phyloP scores from a whole-genome alignment of 1,284 basidiomycete species.

The Meira nashicola region DNA sequence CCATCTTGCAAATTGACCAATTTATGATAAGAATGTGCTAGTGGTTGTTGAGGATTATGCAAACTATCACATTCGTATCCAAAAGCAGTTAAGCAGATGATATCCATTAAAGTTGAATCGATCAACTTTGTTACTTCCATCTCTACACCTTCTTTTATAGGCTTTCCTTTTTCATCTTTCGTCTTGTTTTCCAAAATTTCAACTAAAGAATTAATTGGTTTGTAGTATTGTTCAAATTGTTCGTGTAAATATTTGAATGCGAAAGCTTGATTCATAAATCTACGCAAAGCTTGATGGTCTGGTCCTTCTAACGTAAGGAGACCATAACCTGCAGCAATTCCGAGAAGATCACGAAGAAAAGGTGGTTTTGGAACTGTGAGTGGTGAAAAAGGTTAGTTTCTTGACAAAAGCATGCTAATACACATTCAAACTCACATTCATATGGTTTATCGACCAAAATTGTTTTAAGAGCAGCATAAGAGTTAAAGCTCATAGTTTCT shows the following conservation, averaged over 20 bases:
- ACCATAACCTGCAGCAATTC: slow-evolving; percentile 33
- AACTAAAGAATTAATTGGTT: slow-evolving; percentile 28
- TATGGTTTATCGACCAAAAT: slow-evolving; percentile 8
- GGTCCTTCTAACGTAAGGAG: slow-evolving; percentile 33
- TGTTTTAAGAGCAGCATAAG: slow-evolving; percentile 9
- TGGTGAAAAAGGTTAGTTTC: background rate
- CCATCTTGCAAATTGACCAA: slow-evolving; percentile 40
- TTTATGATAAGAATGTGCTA: slow-evolving; percentile 40
- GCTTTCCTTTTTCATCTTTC: slow-evolving; percentile 13
- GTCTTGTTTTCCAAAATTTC: slow-evolving; percentile 28
- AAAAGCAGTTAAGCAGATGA: slow-evolving; percentile 43
- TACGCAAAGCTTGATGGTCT: slow-evolving; percentile 34
- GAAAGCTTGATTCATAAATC: slow-evolving; percentile 42
- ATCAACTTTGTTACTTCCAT: slow-evolving; percentile 38
- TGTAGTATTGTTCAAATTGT: slow-evolving; percentile 39
- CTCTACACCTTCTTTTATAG: slow-evolving; percentile 17
- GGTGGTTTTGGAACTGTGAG: slow-evolving; percentile 22
- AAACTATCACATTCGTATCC: slow-evolving; percentile 40
- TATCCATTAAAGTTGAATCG: slow-evolving; percentile 44
- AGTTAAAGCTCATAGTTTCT: slow-evolving; percentile 5
- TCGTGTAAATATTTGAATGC: slow-evolving; percentile 32
- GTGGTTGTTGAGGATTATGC: slow-evolving; percentile 27
- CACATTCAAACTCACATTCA: slow-evolving; percentile 9
- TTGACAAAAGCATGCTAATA: background rate
- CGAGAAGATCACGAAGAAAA: slow-evolving; percentile 25